Conservation (phyloP, 2,329 filamentous ascomycete genomes). For the Berkeleyomyces rouxiae region DNA sequence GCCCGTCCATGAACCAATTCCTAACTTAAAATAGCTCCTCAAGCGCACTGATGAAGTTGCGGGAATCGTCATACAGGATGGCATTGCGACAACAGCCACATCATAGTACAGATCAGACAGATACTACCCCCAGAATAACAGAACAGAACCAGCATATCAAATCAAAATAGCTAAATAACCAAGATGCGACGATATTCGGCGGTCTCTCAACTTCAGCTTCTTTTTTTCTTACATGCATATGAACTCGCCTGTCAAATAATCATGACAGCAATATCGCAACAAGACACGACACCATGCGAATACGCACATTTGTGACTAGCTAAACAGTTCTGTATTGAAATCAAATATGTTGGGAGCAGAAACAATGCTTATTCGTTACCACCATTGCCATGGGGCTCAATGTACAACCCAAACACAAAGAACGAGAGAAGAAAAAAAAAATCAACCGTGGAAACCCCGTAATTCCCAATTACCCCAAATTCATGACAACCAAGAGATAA, state of each 20-base stretch:
- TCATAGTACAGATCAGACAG: background rate
- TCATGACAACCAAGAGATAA: conserved; percentile 52
- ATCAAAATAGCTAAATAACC: background rate
- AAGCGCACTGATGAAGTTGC: background rate
- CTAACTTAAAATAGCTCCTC: conserved; percentile 6
- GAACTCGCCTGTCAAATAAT: no score
- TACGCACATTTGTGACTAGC: background rate
- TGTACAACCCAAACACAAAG: conserved; percentile 49
- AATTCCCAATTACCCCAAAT: conserved; percentile 56
- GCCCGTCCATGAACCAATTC: background rate
- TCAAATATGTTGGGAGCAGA: conserved; percentile 12
- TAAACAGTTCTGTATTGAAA: conserved; percentile 8
- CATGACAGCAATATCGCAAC: no score
- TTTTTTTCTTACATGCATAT: no score
- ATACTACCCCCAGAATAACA: background rate
- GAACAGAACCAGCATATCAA: background rate
- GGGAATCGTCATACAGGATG: background rate
- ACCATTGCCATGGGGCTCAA: conserved; percentile 49
- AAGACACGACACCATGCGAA: background rate
- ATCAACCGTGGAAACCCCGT: conserved; percentile 44
- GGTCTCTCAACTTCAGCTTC: no score
- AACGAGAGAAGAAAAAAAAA: conserved; percentile 34
- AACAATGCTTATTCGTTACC: conserved; percentile 41
- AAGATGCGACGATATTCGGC: background rate
- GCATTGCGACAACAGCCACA: background rate